Evolutionary conservation across 176 grass and related monocot species (phyloP), one percentile per base, ranked within the genome.

Genomic region (Musa itinerans): DNA sequence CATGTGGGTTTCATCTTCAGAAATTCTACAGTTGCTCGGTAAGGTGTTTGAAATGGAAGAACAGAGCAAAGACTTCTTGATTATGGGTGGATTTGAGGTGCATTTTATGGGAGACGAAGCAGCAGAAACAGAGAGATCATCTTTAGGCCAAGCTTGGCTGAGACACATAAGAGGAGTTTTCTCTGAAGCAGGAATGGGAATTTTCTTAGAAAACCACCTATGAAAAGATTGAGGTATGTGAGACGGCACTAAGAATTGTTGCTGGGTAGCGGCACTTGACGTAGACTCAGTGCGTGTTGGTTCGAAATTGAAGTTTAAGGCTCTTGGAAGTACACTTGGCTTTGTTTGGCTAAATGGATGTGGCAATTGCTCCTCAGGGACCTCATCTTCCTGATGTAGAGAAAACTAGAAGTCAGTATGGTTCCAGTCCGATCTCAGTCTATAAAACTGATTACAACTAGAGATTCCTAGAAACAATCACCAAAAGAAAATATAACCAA

Each of bases 341-440:
- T 63, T 85, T 75, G 81, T 53, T 57, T 52, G 81, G 48, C 72
- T 89, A 81, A 89, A 96, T 76, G 87, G 92, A 83, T 89, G 65
- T 9, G 92, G 92, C 75, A 96, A 68, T 23, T 92, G 77, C 25
- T 85, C 86, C 63, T 86, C 85, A 2, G 92, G 89, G 79, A 96
- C 85, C 49, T 88, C 87, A 84, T 85, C 81, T 84, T 75, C 92
- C 92, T 96, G 89, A 52, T 68, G 76, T 52, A 76, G 54, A 81
- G 54, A 81, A 71, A 24, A 78, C 58, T 61, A 54, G 4, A 23
- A 79, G 49, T 79, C 50, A 71, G 25, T 7, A 50, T 3, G 11
- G 34, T 23, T 72, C 68, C 53, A 43, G 12, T 14, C 65, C 12
- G 2, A 69, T 71, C 34, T 57, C 61, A 43, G 4, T 43, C 34